Percentiles rank a stretch among this genome's conserved stretches.
Evolutionary conservation across 148 eudicot genomes (phyloP).

Genomic region (Fallopia convolvulus): DNA sequence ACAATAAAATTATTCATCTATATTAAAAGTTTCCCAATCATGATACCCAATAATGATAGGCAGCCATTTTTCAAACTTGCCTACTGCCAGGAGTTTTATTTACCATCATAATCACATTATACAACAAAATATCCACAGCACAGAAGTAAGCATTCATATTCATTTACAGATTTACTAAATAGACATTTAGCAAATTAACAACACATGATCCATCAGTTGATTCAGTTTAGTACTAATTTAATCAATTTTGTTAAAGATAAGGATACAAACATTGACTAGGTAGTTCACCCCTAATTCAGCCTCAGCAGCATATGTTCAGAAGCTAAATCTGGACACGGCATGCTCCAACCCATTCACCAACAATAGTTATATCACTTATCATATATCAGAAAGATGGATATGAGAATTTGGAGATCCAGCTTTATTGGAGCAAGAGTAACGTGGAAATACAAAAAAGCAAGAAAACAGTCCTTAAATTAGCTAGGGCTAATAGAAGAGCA

Average conservation of each 20-base stretch:
- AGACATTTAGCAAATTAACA: not conserved
- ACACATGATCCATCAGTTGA: not conserved
- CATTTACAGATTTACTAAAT: not conserved
- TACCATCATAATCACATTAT: not conserved
- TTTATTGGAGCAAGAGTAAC: not conserved
- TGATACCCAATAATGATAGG: not conserved
- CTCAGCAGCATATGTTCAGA: not conserved
- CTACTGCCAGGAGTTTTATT: not conserved
- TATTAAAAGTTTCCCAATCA: not conserved
- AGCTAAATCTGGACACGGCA: not conserved
- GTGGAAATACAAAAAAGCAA: not conserved
- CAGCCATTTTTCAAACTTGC: not conserved
- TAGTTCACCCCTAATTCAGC: not conserved
- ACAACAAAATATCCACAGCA: not conserved
- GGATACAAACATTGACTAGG: not conserved
- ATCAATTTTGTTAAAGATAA: not conserved
- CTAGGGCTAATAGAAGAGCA: constrained; percentile 4
- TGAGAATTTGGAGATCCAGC: not conserved
- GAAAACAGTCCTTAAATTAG: not conserved
- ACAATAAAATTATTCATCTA: not conserved
- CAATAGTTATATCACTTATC: not conserved
- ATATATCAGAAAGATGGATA: not conserved
- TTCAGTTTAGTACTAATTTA: not conserved
- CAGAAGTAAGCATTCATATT: not conserved
- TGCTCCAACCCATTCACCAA: not conserved